A percentile compares a stretch with the other conserved stretches of the same genome.
Evolutionary conservation across 2,329 filamentous ascomycete genomes (phyloP).

Genomic region (Cladosporium sphaerospermum): DNA sequence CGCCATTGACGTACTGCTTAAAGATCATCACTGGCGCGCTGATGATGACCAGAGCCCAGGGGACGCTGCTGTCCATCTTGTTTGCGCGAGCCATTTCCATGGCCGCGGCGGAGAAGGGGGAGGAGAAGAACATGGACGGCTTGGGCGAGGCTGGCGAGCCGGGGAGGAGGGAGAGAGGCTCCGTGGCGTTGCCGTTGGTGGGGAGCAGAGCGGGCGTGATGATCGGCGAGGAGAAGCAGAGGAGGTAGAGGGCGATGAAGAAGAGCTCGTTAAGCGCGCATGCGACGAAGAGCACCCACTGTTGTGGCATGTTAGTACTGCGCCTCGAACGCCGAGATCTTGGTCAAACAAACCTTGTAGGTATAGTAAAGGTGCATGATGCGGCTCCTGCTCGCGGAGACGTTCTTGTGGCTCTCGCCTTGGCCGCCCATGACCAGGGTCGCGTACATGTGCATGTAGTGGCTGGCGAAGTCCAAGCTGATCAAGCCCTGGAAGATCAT

Average conservation of each 20-base stretch:
- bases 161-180: slow-evolving; percentile 48
- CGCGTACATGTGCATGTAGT: slow-evolving; percentile 99
- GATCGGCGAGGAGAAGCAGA: slow-evolving; percentile 88
- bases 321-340: neutral
- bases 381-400: slow-evolving; percentile 81
- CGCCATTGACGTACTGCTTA: slow-evolving; percentile 91
- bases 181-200: slow-evolving; percentile 36
- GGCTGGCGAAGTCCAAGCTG: slow-evolving; percentile 84
- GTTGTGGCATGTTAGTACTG: slow-evolving; percentile 35
- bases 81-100: slow-evolving; percentile 87
- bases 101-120: slow-evolving; percentile 85
- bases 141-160: slow-evolving; percentile 64
- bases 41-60: slow-evolving; percentile 74
- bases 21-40: slow-evolving; percentile 81
- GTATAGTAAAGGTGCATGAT: slow-evolving; percentile 94
- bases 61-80: slow-evolving; percentile 60
- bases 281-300: slow-evolving; percentile 87
- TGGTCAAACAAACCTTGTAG: slow-evolving; percentile 67
- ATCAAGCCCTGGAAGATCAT: slow-evolving; percentile 93
- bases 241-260: slow-evolving; percentile 96
- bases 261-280: slow-evolving; percentile 91
- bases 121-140: slow-evolving; percentile 71
- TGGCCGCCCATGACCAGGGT: slow-evolving; percentile 81
- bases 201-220: slow-evolving; percentile 76
- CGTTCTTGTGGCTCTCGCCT: slow-evolving; percentile 81